A percentile compares a stretch with the other conserved stretches of the same genome.
These are phyloP conservation scores for Suillus ampliporus DNA, from an alignment of 768 basidiomycete species.

Conservation along the genomic window DNA sequence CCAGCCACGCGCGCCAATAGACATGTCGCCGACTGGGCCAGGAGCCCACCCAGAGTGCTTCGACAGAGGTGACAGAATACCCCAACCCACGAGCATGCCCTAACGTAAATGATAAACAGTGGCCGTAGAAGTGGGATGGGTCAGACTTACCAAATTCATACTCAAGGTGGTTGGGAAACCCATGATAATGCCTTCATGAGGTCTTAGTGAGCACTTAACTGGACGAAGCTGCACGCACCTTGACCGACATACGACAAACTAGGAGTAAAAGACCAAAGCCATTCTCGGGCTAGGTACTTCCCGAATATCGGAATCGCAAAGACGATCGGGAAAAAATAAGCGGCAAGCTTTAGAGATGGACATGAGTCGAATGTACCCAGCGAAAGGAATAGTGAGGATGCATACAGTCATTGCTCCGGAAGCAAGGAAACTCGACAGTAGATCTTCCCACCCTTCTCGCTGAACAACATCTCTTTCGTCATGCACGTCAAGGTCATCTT, in stretches of 20 bases:
- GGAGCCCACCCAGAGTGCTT: constrained; percentile 91
- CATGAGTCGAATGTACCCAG: constrained; percentile 10
- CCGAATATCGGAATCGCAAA: constrained; percentile 91
- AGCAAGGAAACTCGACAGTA: constrained; percentile 78
- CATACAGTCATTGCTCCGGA: constrained; percentile 80
- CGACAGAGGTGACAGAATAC: constrained; percentile 85
- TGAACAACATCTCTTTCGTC: constrained; percentile 56
- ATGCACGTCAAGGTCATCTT: constrained; percentile 34
- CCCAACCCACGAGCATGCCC: constrained; percentile 99
- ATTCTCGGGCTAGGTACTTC: constrained; percentile 78
- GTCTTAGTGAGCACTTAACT: constrained; percentile 13
- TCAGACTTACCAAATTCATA: constrained; percentile 76
- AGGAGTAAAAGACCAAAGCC: constrained; percentile 95
- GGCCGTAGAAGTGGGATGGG: constrained; percentile 10
- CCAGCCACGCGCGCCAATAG: constrained; percentile 91
- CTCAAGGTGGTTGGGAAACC: constrained; percentile 92
- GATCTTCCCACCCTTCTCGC: constrained; percentile 76
- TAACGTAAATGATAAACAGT: constrained; percentile 29
- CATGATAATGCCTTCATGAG: constrained; percentile 86
- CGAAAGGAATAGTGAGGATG: constrained; percentile 7
- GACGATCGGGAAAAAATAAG: constrained; percentile 89
- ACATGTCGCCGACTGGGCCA: constrained; percentile 87
- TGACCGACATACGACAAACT: constrained; percentile 93
- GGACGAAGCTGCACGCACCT: constrained; percentile 46
- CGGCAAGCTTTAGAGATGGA: constrained; percentile 59